Percentiles rank a stretch among this genome's conserved stretches.
Conservation (phyloP, 805 yeast species). For the Ogataea nitratoaversa region DNA sequence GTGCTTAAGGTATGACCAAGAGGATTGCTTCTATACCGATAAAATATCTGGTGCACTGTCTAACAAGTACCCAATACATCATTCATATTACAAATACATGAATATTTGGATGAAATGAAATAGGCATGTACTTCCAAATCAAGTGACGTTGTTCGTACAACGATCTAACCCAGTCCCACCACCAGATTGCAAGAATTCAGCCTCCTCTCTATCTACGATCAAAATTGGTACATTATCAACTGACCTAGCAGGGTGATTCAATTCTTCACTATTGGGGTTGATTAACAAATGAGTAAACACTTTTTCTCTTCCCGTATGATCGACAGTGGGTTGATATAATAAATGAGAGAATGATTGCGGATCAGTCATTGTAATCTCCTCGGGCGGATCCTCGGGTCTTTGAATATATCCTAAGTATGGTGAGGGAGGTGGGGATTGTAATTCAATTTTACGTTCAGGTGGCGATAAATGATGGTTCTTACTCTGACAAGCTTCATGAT, state of each 20-base stretch:
- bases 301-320: conserved; percentile 14
- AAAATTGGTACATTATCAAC: conserved; percentile 23
- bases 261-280: conserved; percentile 3
- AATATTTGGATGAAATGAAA: too few species aligned
- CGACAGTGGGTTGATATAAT: conserved; percentile 24
- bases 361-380: conserved; percentile 26
- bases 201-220: conserved; percentile 27
- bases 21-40: too few species aligned
- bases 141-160: too few species aligned
- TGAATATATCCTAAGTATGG: conserved; percentile 31
- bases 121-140: neutral
- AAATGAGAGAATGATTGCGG: conserved; percentile 28
- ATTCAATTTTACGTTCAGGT: conserved; percentile 27
- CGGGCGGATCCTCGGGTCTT: conserved; percentile 32
- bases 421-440: conserved; percentile 34
- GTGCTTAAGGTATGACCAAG: too few species aligned
- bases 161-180: neutral
- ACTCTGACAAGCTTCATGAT: too few species aligned
- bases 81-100: too few species aligned
- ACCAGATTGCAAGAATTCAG: conserved; percentile 18
- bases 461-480: conserved; percentile 20
- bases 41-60: too few species aligned
- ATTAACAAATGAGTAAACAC: conserved; percentile 11
- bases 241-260: conserved; percentile 6
- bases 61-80: too few species aligned